phyloP scores from a whole-genome alignment of 306 rosid genomes.

The Nissolia schottii region DNA sequence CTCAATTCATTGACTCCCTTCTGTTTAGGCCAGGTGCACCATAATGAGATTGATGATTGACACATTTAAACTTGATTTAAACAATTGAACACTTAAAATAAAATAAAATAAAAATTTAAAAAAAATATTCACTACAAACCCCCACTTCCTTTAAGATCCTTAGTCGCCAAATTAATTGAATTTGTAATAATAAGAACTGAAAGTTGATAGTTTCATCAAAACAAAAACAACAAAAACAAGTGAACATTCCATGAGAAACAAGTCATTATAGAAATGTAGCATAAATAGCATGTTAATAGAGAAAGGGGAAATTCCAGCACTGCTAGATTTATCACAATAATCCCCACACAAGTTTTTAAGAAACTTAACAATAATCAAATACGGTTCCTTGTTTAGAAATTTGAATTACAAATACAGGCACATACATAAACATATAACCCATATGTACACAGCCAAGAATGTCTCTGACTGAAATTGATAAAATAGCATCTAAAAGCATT shows the following conservation, averaged over 20 bases:
- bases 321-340: conserved; percentile 2
- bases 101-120: too few relatives aligned
- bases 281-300: not conserved
- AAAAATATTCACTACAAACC: too few relatives aligned
- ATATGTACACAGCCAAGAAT: conserved; percentile 57
- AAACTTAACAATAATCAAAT: conserved; percentile 23
- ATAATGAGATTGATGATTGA: not conserved
- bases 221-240: not conserved
- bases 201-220: too few relatives aligned
- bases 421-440: conserved; percentile 25
- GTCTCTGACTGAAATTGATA: conserved; percentile 24
- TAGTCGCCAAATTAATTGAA: too few relatives aligned
- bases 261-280: too few relatives aligned
- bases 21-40: not conserved
- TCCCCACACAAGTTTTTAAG: conserved; percentile 22
- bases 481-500: not conserved
- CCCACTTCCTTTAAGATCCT: too few relatives aligned
- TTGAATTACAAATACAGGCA: conserved; percentile 27
- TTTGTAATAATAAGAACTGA: too few relatives aligned
- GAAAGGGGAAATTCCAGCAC: conserved; percentile 8
- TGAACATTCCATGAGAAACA: not conserved
- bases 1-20: too few relatives aligned
- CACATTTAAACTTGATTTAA: not conserved
- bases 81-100: too few relatives aligned
- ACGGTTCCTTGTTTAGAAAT: conserved; percentile 15